A percentile compares a stretch with the other conserved stretches of the same genome.
Conservation (phyloP, 805 yeast genomes). For the Zygosaccharomyces gambellarensis region DNA sequence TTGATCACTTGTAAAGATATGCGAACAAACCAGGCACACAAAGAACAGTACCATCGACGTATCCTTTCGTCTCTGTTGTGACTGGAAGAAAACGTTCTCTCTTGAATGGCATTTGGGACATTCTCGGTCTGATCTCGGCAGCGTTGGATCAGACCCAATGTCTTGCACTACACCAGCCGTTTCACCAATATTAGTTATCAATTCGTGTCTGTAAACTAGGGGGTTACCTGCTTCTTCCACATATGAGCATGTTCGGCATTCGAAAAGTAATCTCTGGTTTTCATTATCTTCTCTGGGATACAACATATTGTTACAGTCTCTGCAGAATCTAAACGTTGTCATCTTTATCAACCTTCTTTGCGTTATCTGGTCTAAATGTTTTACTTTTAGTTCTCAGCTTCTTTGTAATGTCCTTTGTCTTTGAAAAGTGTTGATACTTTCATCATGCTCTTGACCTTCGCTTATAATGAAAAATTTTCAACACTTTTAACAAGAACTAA, state of each 20-base stretch:
- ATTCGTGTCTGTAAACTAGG: conserved; percentile 85
- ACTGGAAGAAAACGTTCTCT: conserved; percentile 94
- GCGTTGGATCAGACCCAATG: conserved; percentile 94
- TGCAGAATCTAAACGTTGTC: conserved; percentile 95
- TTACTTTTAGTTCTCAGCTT: not conserved
- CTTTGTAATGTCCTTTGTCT: not conserved
- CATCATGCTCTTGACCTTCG: not conserved
- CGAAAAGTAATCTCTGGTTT: conserved; percentile 62
- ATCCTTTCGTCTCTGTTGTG: conserved; percentile 91
- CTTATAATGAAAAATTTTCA: conserved; percentile 10
- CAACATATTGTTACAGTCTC: conserved; percentile 95
- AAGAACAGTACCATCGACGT: conserved; percentile 93
- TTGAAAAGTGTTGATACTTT: not conserved
- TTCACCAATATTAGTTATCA: conserved; percentile 83
- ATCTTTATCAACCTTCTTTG: conserved; percentile 34
- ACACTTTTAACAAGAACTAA: conserved; percentile 1
- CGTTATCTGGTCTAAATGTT: too few species aligned
- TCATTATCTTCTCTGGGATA: conserved; percentile 94
- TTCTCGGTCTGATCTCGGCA: conserved; percentile 90
- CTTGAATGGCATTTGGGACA: conserved; percentile 85
- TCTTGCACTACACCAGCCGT: conserved; percentile 97
- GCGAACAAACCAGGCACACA: conserved; percentile 84
- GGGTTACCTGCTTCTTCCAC: conserved; percentile 88
- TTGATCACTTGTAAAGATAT: conserved; percentile 46
- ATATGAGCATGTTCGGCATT: conserved; percentile 92